Base-by-base conservation (phyloP, 228 moss, liverwort and hornwort species). In the Sphagnum fallax region DNA sequence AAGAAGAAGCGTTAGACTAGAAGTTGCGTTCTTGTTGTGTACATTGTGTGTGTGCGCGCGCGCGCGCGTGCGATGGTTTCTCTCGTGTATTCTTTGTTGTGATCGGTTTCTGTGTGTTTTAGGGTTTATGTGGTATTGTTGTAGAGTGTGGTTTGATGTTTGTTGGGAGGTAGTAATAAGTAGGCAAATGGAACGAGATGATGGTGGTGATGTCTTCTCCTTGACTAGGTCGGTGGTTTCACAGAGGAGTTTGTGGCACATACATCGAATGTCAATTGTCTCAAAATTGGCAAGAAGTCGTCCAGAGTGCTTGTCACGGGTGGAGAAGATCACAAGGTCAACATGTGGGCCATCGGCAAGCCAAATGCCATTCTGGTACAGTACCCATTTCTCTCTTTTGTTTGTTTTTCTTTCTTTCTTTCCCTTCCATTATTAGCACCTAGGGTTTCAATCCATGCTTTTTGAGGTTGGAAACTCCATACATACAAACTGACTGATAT, bases 171-270 rank as follows among this genome's bases (percentile, higher is more conserved):
- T 10, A 16, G 10, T 6, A n/a, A 52, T 10, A 53, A 47, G 12
- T 50, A 68, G 53, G 32, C 67, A 49, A 71, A 75, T 81, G 84
- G 84, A 72, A 87, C 87, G 69, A 57, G 5, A 53, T 73, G 64
- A 74, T 71, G 71, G 58, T 32, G 32, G 32, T 32, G 32, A 32
- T 32, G 32, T 32, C 32, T 32, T 32, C 32, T 32, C 32, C 32
- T 32, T 32, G 32, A 32, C 32, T 32, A 32, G 32, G 32, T 32
- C 32, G 32, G 32, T 32, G 32, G 32, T 32, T 32, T 32, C 32
- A 32, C 86, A 96, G 96, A 98, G 90, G 98, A 98, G 87, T 98
- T 98, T 84, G 98, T 98, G 81, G 98, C 98, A 68, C 98, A 98
- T 69, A 76, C 98, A 62, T 92, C 94, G 81, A 92, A 98, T 98